Evolutionary conservation across 805 yeast species (phyloP).

Genomic region (Ascoidea rubescens): DNA sequence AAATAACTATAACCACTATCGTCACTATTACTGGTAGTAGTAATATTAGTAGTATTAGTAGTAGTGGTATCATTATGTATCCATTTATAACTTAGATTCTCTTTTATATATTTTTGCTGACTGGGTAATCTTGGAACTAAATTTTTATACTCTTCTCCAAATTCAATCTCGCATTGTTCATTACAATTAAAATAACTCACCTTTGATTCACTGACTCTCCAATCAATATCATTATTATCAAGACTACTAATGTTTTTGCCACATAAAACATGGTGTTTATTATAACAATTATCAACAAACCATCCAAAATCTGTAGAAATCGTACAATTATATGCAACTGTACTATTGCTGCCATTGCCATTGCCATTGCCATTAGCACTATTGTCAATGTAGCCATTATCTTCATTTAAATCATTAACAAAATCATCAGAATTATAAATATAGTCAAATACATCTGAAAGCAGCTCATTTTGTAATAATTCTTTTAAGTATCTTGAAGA

Average conservation of each 20-base stretch:
- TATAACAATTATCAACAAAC: conserved; percentile 56
- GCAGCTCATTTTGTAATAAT: too few species aligned
- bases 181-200: conserved; percentile 23
- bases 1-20: conserved; percentile 28
- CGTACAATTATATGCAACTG: too few species aligned
- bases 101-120: conserved; percentile 23
- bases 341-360: neutral
- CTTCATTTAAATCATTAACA: neutral
- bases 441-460: too few species aligned
- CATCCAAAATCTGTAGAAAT: conserved; percentile 28
- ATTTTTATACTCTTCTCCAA: neutral
- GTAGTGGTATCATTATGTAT: conserved; percentile 18
- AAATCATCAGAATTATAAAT: neutral
- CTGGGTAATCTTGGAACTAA: conserved; percentile 1
- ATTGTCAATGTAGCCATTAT: neutral
- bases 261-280: conserved; percentile 41
- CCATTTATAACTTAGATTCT: conserved; percentile 20
- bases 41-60: conserved; percentile 20
- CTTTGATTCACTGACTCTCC: conserved; percentile 23
- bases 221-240: conserved; percentile 21
- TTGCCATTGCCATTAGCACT: neutral
- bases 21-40: conserved; percentile 13
- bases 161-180: conserved; percentile 14
- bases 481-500: too few species aligned
- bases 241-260: conserved; percentile 16